Evolutionary conservation across 768 basidiomycete species (phyloP), one percentile per base, ranked within the genome.

Genomic region (Rhodotorula kratochvilovae): DNA sequence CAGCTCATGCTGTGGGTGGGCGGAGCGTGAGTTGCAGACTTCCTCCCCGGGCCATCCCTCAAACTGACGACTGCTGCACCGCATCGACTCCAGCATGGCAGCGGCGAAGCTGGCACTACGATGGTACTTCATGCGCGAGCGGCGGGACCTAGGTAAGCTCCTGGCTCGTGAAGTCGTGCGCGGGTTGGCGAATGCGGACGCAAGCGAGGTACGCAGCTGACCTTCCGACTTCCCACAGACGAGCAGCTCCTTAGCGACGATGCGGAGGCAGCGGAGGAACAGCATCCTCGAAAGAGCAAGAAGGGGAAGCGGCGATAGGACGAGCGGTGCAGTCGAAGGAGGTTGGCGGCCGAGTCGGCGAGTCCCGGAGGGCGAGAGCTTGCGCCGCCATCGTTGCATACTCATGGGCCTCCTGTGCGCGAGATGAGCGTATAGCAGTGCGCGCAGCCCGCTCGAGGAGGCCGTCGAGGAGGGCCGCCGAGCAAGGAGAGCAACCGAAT

Each of bases 111-210:
- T 71, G 10, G 42, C 25, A 1, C 19, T 63, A 27, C 56, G 46
- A 7, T 66, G 60, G 61, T 59, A 66, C 61, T 71, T 66, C 25
- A 33, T 54, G 61, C 53, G 36, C 25, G 50, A 63, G 27, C 51
- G 61, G 17, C 27, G 31, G 7, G 6, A 4, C 4, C 15, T 71
- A 2, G 70, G 70, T 67, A 15, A 50, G 65, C 29, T n/a, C 16
- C 57, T 35, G 8, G 15, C 12, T 5, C 10, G 17, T 42, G 27
- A n/a, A 11, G 12, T 33, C 45, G 39, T 12, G 27, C 12, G n/a
- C n/a, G n/a, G n/a, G n/a, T n/a, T n/a, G n/a, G n/a, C n/a, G n/a
- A n/a, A n/a, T n/a, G n/a, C n/a, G n/a, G n/a, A n/a, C n/a, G n/a
- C n/a, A n/a, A n/a, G n/a, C n/a, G n/a, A n/a, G 5, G 39, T 10